Percentiles rank a stretch among this genome's conserved stretches.
These are phyloP conservation scores for Curvularia sp. DNA, from an alignment of 2,329 filamentous ascomycete genomes.

Conservation along the genomic window DNA sequence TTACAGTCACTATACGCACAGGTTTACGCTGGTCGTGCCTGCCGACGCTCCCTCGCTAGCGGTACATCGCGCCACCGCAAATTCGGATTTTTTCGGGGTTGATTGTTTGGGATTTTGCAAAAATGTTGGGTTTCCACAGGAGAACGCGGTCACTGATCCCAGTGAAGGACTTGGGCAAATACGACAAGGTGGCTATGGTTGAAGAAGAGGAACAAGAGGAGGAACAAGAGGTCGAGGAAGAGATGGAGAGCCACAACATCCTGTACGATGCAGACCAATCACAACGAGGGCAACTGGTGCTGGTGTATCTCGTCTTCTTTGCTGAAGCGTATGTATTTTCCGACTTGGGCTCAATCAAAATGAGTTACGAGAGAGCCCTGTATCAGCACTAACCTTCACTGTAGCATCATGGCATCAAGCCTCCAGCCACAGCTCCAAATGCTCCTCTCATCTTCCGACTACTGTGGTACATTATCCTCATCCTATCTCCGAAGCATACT, in stretches of 20 bases:
- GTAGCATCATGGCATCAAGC: constrained; percentile 58
- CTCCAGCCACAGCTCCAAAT: constrained; percentile 58
- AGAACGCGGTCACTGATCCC: constrained; percentile 54
- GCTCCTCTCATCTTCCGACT: constrained; percentile 54
- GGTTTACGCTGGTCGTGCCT: constrained; percentile 41
- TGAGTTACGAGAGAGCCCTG: background rate
- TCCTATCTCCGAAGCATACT: constrained; percentile 58
- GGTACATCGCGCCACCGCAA: constrained; percentile 23
- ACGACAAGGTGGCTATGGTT: constrained; percentile 49
- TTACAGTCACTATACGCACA: constrained; percentile 39
- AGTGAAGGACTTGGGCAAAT: constrained; percentile 53
- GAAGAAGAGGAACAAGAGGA: constrained; percentile 43
- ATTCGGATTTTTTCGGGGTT: constrained; percentile 14
- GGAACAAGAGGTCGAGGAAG: constrained; percentile 37
- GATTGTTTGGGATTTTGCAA: constrained; percentile 22
- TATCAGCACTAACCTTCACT: constrained; percentile 15
- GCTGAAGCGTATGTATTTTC: constrained; percentile 53
- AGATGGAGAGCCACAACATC: constrained; percentile 34
- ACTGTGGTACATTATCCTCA: constrained; percentile 55
- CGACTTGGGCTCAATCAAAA: background rate
- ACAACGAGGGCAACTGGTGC: constrained; percentile 47
- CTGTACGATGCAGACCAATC: constrained; percentile 31
- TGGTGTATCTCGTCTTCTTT: constrained; percentile 58
- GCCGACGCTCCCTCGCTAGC: constrained; percentile 17
- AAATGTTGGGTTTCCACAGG: constrained; percentile 55